Evolutionary conservation across 2,329 filamentous ascomycete species (phyloP), one percentile per base, ranked within the genome.

Genomic region (Microcera coccophila): DNA sequence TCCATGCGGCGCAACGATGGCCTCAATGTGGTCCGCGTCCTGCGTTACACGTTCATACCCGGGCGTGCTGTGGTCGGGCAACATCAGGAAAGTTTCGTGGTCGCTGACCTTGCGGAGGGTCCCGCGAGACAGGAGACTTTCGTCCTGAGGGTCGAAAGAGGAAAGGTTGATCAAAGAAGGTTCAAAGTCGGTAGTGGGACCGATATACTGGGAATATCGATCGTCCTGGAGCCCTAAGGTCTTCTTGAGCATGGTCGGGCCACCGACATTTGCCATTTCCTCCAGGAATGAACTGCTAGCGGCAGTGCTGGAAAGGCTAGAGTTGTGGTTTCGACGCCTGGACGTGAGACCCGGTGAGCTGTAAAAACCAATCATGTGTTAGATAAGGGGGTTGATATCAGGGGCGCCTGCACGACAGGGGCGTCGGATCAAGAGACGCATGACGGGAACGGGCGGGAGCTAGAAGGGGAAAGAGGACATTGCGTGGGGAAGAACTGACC

Each of bases 191-290:
- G 87, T 90, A 38, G 86, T 91, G 44, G 85, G 80, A 19, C 87
- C 87, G 55, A 93, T 87, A 60, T 91, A 88, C 66, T 88, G 85
- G 67, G 85, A 89, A 63, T 85, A 89, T 47, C 85, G 81, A 63
- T 88, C 84, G 58, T 79, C 73, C 62, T 91, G 87, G 53, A 93
- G 74, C 46, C 87, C 87, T 44, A 93, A 71, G 14, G 82, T 85
- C 60, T 81, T 76, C 64, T 82, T 83, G 44, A 86, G 71, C 56
- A 84, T 70, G 44, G 79, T 81, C 40, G 79, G 78, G 29, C 80
- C 81, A 48, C 81, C 81, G 56, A 84, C 78, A 62, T 84, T 84
- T 62, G 81, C 81, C 78, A 85, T 82, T 51, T 85, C 81, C 69
- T 85, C 81, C 48, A 84, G 72, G 48, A 84, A 72, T 37, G 81